These are phyloP conservation scores for Pseudogymnoascus sp. DNA, from an alignment of 2,329 filamentous ascomycete species.

Conservation along the genomic window DNA sequence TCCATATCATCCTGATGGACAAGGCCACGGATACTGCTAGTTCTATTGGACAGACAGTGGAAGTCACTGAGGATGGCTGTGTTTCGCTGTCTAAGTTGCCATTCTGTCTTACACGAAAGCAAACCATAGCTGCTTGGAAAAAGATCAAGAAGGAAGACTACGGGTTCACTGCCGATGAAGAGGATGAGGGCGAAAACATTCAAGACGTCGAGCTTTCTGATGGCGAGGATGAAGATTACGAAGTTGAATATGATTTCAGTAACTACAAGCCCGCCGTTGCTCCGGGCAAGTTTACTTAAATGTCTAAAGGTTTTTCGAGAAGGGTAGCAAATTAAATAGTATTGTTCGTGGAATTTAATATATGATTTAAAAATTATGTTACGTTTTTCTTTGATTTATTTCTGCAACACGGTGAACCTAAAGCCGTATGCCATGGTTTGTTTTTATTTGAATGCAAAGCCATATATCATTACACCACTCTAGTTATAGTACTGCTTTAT, in stretches of 20 bases:
- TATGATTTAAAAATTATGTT: background rate
- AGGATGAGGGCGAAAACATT: slow-evolving; percentile 30
- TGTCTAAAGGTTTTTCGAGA: background rate
- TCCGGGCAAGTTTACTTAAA: background rate
- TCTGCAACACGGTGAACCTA: background rate
- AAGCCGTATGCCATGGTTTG: background rate
- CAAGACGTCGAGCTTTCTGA: slow-evolving; percentile 30
- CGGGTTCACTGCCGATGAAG: slow-evolving; percentile 27
- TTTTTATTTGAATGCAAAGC: background rate
- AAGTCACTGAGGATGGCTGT: slow-evolving; percentile 28
- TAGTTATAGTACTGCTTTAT: background rate
- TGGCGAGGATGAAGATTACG: slow-evolving; percentile 29
- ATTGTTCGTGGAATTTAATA: background rate
- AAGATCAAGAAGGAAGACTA: slow-evolving; percentile 30
- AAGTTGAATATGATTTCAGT: slow-evolving; percentile 31
- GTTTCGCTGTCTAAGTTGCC: slow-evolving; percentile 29
- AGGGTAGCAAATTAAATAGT: background rate
- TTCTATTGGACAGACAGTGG: slow-evolving; percentile 28
- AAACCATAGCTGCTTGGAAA: slow-evolving; percentile 31
- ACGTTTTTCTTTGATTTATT: background rate
- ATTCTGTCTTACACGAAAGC: slow-evolving; percentile 28
- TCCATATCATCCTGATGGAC: slow-evolving; percentile 32
- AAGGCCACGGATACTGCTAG: slow-evolving; percentile 31
- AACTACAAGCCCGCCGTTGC: slow-evolving; percentile 19
- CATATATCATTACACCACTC: background rate